phyloP scores from a whole-genome alignment of 2,329 filamentous ascomycete genomes.

The Ceratocystis colombiana region DNA sequence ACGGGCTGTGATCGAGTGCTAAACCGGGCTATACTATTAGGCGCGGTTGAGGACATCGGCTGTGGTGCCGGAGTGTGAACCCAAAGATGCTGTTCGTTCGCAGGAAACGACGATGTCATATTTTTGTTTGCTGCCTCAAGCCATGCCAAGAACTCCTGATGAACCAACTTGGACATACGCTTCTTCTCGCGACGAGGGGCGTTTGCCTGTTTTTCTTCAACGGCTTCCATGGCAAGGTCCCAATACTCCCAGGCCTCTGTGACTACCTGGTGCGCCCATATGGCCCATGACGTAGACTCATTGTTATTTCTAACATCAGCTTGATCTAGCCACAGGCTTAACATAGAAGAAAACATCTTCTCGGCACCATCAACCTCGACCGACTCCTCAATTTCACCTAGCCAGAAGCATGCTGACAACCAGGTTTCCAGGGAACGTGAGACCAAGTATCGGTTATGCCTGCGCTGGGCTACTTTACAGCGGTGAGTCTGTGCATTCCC shows the following conservation, averaged over 20 bases:
- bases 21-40: conserved; percentile 19
- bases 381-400: conserved; percentile 12
- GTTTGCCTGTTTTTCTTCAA: conserved; percentile 25
- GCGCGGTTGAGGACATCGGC: neutral
- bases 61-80: conserved; percentile 18
- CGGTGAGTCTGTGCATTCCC: conserved; percentile 14
- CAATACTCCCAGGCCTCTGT: conserved; percentile 26
- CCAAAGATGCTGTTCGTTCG: conserved; percentile 15
- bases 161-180: conserved; percentile 15
- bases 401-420: neutral
- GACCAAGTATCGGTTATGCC: conserved; percentile 16
- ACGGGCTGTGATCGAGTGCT: conserved; percentile 23
- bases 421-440: conserved; percentile 12
- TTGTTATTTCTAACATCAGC: conserved; percentile 13
- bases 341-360: conserved; percentile 7
- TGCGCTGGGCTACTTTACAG: conserved; percentile 15
- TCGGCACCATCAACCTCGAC: conserved; percentile 15
- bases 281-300: conserved; percentile 14
- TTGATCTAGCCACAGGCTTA: conserved; percentile 20
- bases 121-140: conserved; percentile 16
- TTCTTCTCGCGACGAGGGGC: conserved; percentile 25
- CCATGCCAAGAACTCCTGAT: conserved; percentile 22
- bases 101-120: neutral
- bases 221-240: conserved; percentile 24
- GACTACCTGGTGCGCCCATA: conserved; percentile 22